A percentile compares a stretch with the other conserved stretches of the same genome.
phyloP scores from a whole-genome alignment of 2,329 filamentous ascomycete species.

The Colletotrichum brevisporum region DNA sequence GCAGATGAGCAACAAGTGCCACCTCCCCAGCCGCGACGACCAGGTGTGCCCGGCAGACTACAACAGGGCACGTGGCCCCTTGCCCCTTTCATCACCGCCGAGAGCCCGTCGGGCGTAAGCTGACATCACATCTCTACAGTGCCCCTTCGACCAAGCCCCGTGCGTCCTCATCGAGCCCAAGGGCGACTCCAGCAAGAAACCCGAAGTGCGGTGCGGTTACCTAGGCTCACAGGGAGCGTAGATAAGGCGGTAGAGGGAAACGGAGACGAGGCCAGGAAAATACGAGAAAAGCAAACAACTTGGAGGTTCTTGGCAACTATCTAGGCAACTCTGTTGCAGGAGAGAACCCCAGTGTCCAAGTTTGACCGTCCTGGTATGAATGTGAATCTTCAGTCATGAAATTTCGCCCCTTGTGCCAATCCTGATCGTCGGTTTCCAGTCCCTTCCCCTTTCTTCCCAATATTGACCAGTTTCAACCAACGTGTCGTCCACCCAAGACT shows the following conservation, averaged over 20 bases:
- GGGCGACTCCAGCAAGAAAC: slow-evolving; percentile 33
- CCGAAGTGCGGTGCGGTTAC: slow-evolving; percentile 33
- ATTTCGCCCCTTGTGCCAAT: slow-evolving; percentile 19
- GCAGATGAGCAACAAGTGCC: slow-evolving; percentile 38
- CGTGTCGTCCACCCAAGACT: neutral
- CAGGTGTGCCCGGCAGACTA: slow-evolving; percentile 37
- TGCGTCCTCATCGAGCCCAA: slow-evolving; percentile 37
- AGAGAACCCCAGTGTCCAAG: slow-evolving; percentile 30
- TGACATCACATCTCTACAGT: slow-evolving; percentile 21
- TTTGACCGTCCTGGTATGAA: slow-evolving; percentile 33
- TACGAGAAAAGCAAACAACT: slow-evolving; percentile 36
- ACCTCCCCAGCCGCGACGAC: slow-evolving; percentile 21
- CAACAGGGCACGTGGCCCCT: slow-evolving; percentile 24
- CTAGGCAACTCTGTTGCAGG: slow-evolving; percentile 13
- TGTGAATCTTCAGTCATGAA: slow-evolving; percentile 39
- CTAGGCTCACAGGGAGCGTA: slow-evolving; percentile 22
- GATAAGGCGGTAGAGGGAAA: neutral
- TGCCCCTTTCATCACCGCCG: neutral
- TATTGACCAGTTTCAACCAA: slow-evolving; percentile 5
- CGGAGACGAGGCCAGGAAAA: slow-evolving; percentile 7
- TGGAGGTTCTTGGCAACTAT: slow-evolving; percentile 35
- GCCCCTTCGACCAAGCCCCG: slow-evolving; percentile 31
- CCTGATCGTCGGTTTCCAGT: slow-evolving; percentile 12
- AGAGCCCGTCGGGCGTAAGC: neutral
- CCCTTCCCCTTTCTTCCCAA: slow-evolving; percentile 17